Evolutionary conservation across 306 rosid genomes (phyloP).

Genomic region (Lathyrus oleraceus): DNA sequence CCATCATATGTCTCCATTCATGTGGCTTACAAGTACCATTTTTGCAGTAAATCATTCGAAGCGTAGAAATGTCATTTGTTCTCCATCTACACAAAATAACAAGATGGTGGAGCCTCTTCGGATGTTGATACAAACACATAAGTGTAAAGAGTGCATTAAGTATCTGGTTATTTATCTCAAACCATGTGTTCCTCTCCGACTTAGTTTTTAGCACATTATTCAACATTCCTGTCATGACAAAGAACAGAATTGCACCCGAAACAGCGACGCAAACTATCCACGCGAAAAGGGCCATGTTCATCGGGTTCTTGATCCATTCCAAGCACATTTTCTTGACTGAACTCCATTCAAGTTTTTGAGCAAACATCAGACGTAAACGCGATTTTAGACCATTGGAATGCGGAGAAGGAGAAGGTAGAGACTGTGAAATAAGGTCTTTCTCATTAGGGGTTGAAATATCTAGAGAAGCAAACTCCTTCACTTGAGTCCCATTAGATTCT

Average conservation of each 20-base stretch:
- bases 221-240: constrained; percentile 96
- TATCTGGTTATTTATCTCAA: constrained; percentile 92
- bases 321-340: constrained; percentile 56
- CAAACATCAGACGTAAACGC: constrained; percentile 53
- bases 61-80: constrained; percentile 61
- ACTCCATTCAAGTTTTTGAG: constrained; percentile 65
- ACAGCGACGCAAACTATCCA: constrained; percentile 78
- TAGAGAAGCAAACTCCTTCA: constrained; percentile 44
- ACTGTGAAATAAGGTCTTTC: constrained; percentile 67
- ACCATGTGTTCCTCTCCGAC: constrained; percentile 76
- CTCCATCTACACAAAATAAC: constrained; percentile 79
- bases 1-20: constrained; percentile 93
- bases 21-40: constrained; percentile 84
- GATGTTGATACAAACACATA: constrained; percentile 90
- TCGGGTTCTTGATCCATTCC: constrained; percentile 74
- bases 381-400: constrained; percentile 47
- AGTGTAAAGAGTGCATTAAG: constrained; percentile 91
- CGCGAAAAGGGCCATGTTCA: constrained; percentile 82
- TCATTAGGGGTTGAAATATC: constrained; percentile 47
- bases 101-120: constrained; percentile 75
- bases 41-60: constrained; percentile 76
- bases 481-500: constrained; percentile 46
- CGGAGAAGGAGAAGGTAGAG: constrained; percentile 61
- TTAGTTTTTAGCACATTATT: constrained; percentile 59
- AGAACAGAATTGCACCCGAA: constrained; percentile 87